Evolutionary conservation across 768 basidiomycete genomes (phyloP).

Genomic region (Sporobolomyces phaffii): DNA sequence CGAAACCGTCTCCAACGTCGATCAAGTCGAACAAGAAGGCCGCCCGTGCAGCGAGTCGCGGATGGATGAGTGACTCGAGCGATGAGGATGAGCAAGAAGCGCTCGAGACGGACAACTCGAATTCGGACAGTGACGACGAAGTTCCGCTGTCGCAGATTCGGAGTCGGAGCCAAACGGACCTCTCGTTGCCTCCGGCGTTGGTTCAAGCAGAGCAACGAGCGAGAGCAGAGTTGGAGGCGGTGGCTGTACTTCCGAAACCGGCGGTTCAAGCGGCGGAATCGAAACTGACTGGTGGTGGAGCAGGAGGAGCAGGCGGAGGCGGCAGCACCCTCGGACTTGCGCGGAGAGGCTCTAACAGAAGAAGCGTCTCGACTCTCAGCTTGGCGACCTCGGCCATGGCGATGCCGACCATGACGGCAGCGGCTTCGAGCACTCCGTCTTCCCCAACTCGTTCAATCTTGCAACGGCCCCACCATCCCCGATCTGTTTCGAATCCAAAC

Average conservation of each 20-base stretch:
- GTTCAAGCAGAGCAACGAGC: constrained; percentile 5
- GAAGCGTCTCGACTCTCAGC: constrained; percentile 31
- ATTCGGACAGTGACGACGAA: constrained; percentile 26
- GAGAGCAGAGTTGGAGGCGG: constrained; percentile 10
- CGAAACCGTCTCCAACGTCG: background rate
- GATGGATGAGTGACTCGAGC: constrained; percentile 26
- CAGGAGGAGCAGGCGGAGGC: background rate
- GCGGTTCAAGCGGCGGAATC: background rate
- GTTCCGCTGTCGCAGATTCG: constrained; percentile 29
- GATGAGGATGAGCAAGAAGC: constrained; percentile 26
- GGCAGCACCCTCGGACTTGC: background rate
- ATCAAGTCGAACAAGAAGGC: background rate
- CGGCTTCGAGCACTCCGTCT: background rate
- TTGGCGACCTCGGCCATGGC: constrained; percentile 13
- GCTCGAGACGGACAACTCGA: constrained; percentile 1
- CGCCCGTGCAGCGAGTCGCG: background rate
- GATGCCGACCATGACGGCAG: background rate
- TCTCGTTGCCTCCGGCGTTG: constrained; percentile 2
- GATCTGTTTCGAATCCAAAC: constrained; percentile 32
- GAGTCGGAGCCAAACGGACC: constrained; percentile 21
- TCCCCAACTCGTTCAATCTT: constrained; percentile 11
- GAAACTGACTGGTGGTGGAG: background rate
- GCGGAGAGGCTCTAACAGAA: constrained; percentile 20
- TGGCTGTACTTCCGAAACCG: background rate
- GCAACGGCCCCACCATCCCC: constrained; percentile 2